Conservation (phyloP, 2,329 filamentous ascomycete species). For the Colletotrichum gloeosporioides region DNA sequence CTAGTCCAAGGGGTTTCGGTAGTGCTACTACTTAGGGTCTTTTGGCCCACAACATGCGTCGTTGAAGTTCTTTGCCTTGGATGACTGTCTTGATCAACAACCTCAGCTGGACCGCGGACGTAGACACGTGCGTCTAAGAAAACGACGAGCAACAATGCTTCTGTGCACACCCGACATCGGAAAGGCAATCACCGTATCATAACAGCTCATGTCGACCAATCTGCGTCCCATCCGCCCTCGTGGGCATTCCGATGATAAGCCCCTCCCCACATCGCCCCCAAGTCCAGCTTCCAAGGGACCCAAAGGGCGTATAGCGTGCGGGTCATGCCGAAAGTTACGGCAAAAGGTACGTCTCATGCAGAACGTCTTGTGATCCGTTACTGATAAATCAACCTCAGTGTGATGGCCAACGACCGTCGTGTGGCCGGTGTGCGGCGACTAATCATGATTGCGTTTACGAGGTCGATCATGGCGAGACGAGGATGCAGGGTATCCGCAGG, state of each 20-base stretch:
- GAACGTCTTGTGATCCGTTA: not conserved
- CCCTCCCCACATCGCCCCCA: not conserved
- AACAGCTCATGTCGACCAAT: not conserved
- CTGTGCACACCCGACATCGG: not conserved
- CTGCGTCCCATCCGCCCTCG: not conserved
- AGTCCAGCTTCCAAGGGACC: not conserved
- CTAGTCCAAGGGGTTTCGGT: not conserved
- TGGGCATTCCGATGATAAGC: not conserved
- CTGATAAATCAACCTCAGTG: not conserved
- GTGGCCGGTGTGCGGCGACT: not conserved
- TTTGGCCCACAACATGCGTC: not conserved
- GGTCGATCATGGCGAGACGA: conserved; percentile 7
- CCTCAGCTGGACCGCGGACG: not conserved
- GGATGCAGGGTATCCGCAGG: conserved; percentile 15
- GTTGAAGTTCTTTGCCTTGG: not conserved
- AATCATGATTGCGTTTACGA: conserved; percentile 3
- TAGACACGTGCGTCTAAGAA: not conserved
- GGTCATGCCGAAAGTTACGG: conserved; percentile 2
- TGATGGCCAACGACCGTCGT: conserved; percentile 4
- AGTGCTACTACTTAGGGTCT: not conserved
- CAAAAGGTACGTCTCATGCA: not conserved
- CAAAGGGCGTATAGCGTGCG: conserved; percentile 8
- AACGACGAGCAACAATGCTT: not conserved
- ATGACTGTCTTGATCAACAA: not conserved
- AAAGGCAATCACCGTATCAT: fast-evolving